Evolutionary conservation across 441 rosid genomes (phyloP), one percentile per base, ranked within the genome.

Genomic region (Adansonia grandidieri): DNA sequence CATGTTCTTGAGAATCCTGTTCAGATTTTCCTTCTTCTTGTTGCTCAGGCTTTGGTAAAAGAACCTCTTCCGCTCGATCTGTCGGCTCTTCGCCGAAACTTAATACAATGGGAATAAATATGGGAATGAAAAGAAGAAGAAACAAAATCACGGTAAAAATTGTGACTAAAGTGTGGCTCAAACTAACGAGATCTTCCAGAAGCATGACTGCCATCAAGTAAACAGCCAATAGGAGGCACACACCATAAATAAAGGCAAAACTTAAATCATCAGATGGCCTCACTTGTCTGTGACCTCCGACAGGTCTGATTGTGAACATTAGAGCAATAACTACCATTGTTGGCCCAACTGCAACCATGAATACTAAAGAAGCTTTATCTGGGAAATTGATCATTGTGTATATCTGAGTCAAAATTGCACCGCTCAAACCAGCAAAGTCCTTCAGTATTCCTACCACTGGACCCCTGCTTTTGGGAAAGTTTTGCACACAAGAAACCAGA

Each of bases 281-380:
- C 9, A 89, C 76, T 82, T 96, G 99, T 77, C 91, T 89, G 80
- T 94, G 98, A 78, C 98, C 99, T 80, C 92, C 92, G 47, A 92
- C 99, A 13, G 98, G 99, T 84, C 98, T 91, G 79, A 96, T 82
- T 10, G 91, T 74, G 84, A 92, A 96, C 99, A 96, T 96, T 24
- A 93, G 83, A 44, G 86, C 79, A 80, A 90, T 80, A 57, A 84
- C 90, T 2, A 96, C 92, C 90, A 93, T 92, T 6, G 93, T 84
- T 15, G 99, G 99, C 4, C 90, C 98, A 64, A 94, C 98, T 1
- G 98, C 98, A 42, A 94, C 96, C 99, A 96, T 94, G 87, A 96
- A 89, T 77, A 96, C 87, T 60, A 96, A 97, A 74, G 90, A 86
- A 6, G 98, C 95, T 0, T 88, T 91, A 76, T 93, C 86, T 0